Conservation (phyloP, 768 basidiomycete genomes). For the Infundibulicybe gibba region DNA sequence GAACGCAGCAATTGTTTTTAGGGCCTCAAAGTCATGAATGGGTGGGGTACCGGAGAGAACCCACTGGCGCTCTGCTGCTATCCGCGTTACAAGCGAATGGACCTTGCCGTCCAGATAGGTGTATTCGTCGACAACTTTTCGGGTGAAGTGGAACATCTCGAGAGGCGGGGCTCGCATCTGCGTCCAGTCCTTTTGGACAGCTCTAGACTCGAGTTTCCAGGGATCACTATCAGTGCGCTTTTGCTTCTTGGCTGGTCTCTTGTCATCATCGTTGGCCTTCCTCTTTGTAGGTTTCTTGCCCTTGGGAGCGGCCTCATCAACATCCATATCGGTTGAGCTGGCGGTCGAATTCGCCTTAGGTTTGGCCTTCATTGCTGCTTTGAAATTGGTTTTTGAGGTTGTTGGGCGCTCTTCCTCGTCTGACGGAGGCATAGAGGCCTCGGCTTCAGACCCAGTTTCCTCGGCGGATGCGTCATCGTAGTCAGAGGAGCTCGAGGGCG, state of each 20-base stretch:
- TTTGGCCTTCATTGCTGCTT: slow-evolving; percentile 23
- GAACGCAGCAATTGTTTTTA: slow-evolving; percentile 90
- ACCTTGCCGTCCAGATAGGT: slow-evolving; percentile 85
- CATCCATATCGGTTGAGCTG: slow-evolving; percentile 43
- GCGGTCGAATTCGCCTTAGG: slow-evolving; percentile 7
- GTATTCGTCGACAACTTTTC: slow-evolving; percentile 91
- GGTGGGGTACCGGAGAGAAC: slow-evolving; percentile 97
- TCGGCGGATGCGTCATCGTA: slow-evolving; percentile 35
- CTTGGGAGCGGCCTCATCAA: slow-evolving; percentile 41
- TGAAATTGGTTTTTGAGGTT: slow-evolving; percentile 20
- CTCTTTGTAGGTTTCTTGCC: slow-evolving; percentile 34
- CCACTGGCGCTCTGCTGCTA: slow-evolving; percentile 83
- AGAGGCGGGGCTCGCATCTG: slow-evolving; percentile 80
- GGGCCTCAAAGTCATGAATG: slow-evolving; percentile 82
- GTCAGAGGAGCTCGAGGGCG: slow-evolving; percentile 32
- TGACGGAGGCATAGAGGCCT: slow-evolving; percentile 25
- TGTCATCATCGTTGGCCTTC: slow-evolving; percentile 33
- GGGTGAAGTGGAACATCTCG: slow-evolving; percentile 90
- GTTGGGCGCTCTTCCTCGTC: slow-evolving; percentile 25
- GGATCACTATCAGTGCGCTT: slow-evolving; percentile 69
- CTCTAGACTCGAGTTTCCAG: slow-evolving; percentile 65
- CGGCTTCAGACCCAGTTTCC: slow-evolving; percentile 28
- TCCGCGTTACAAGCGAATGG: slow-evolving; percentile 71
- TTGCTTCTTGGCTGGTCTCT: slow-evolving; percentile 49
- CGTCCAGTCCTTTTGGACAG: slow-evolving; percentile 71